Evolutionary conservation across 345 rosid species (phyloP).

Genomic region (Ceriops tagal): DNA sequence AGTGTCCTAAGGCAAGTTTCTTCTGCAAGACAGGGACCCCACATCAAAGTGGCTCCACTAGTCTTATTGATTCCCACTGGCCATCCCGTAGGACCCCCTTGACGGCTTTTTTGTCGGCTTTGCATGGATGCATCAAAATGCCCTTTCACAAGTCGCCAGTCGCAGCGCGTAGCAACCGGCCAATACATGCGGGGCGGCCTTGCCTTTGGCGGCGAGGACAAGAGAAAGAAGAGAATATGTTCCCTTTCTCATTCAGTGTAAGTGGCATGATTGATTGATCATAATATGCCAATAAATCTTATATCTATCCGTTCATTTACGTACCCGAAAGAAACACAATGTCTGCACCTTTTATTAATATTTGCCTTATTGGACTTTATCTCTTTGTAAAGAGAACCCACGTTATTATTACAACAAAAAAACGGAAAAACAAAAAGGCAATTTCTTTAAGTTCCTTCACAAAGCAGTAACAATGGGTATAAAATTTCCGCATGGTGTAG

Average conservation of each 20-base stretch:
- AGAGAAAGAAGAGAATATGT: slow-evolving; percentile 45
- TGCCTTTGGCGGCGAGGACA: slow-evolving; percentile 19
- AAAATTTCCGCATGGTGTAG: slow-evolving; percentile 1
- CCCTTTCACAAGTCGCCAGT: background rate
- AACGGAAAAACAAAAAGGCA: background rate
- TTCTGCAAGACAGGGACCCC: slow-evolving; percentile 9
- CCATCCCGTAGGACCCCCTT: slow-evolving; percentile 12
- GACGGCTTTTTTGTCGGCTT: slow-evolving; percentile 49
- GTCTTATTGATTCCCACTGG: slow-evolving; percentile 28
- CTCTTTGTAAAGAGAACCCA: background rate
- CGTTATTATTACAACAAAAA: background rate
- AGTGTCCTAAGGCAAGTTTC: background rate
- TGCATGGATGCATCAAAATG: slow-evolving; percentile 15
- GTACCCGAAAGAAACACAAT: slow-evolving; percentile 13
- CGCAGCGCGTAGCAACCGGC: slow-evolving; percentile 48
- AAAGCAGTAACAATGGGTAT: too few species aligned
- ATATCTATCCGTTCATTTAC: slow-evolving; percentile 31
- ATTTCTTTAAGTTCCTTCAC: background rate
- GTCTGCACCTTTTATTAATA: background rate
- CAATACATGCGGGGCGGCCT: slow-evolving; percentile 41
- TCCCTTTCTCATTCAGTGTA: slow-evolving; percentile 21
- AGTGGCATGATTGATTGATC: slow-evolving; percentile 25
- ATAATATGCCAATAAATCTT: slow-evolving; percentile 9
- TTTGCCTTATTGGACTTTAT: background rate
- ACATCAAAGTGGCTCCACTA: slow-evolving; percentile 17